Conservation (phyloP, 1,284 basidiomycete genomes). For the Ustilago hordei region DNA sequence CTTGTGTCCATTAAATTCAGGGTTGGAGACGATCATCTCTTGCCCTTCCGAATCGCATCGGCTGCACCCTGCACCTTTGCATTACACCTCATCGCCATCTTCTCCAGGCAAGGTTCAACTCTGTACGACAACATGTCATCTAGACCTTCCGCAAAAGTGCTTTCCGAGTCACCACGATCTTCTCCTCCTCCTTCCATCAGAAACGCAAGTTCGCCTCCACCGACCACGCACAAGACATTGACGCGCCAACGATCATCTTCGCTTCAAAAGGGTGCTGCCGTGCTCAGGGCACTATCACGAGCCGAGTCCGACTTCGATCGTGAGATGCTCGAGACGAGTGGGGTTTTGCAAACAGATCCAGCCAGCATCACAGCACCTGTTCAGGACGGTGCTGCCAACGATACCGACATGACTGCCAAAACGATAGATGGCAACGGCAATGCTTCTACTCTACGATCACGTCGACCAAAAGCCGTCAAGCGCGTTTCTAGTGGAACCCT, state of each 20-base stretch:
- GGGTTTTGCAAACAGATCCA: slow-evolving; percentile 19
- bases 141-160: slow-evolving; percentile 21
- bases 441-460: slow-evolving; percentile 17
- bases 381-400: slow-evolving; percentile 4
- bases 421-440: not conserved
- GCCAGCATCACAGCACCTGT: slow-evolving; percentile 23
- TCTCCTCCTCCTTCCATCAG: slow-evolving; percentile 36
- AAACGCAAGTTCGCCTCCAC: slow-evolving; percentile 10
- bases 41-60: not conserved
- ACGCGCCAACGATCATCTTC: slow-evolving; percentile 60
- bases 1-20: not conserved
- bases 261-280: slow-evolving; percentile 65
- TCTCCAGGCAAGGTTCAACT: not conserved
- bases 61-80: slow-evolving; percentile 10
- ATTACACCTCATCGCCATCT: not conserved
- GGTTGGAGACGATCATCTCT: slow-evolving; percentile 3
- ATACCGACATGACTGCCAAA: slow-evolving; percentile 15
- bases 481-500: slow-evolving; percentile 12
- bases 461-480: slow-evolving; percentile 30
- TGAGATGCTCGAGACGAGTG: slow-evolving; percentile 36
- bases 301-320: slow-evolving; percentile 57
- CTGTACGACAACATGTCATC: slow-evolving; percentile 21
- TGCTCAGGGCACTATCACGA: slow-evolving; percentile 61
- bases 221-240: slow-evolving; percentile 17
- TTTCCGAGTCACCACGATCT: slow-evolving; percentile 41